Evolutionary conservation across 2,329 filamentous ascomycete genomes (phyloP).

Genomic region (Gaeumannomyces tritici): DNA sequence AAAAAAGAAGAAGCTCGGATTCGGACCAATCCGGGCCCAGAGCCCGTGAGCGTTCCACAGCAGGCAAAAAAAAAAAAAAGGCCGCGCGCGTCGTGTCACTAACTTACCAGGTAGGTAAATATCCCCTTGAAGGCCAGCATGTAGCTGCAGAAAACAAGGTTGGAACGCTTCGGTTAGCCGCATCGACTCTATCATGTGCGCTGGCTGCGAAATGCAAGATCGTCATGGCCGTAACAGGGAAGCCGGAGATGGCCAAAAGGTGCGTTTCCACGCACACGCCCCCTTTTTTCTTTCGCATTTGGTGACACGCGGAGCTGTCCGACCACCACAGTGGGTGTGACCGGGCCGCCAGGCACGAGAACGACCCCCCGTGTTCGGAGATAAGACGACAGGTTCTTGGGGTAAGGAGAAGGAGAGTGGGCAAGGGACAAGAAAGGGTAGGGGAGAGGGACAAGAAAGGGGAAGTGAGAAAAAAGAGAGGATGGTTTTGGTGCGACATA

Average conservation of each 20-base stretch:
- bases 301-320: neutral
- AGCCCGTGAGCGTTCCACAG: neutral
- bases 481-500: conserved; percentile 29
- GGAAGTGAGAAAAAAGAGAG: neutral
- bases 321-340: neutral
- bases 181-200: conserved; percentile 11
- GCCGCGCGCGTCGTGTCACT: neutral
- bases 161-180: conserved; percentile 17
- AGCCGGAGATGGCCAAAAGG: conserved; percentile 17
- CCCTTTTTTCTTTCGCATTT: neutral
- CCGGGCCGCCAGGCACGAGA: neutral
- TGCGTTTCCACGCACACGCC: neutral
- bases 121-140: conserved; percentile 74
- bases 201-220: neutral
- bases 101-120: conserved; percentile 77
- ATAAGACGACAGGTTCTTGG: neutral
- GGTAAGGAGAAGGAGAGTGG: conserved; percentile 3
- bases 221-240: conserved; percentile 5
- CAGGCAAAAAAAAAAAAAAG: neutral
- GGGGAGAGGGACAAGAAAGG: neutral
- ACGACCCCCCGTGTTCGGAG: too few species aligned
- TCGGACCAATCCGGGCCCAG: conserved; percentile 13
- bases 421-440: neutral
- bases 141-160: conserved; percentile 36
- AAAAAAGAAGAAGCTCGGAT: conserved; percentile 9